Base-by-base conservation (phyloP, 148 eudicot species). In the Fagopyrum homotropicum region DNA sequence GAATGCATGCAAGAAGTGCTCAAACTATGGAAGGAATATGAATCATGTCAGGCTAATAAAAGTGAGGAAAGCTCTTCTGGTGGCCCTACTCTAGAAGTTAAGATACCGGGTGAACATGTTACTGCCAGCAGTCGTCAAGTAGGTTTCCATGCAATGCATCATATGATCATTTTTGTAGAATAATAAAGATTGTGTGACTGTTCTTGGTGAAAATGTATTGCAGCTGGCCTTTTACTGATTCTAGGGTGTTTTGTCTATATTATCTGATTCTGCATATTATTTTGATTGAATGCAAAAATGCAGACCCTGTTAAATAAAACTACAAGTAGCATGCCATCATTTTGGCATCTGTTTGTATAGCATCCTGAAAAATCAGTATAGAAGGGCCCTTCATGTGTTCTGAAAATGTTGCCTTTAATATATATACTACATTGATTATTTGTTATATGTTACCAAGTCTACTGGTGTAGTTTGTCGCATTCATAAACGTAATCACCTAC, bases 71-170 rank as follows among this genome's bases (percentile, higher is more conserved):
- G 81, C 84, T 78, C 85, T 76, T 82, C 75, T 71, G 83, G 77
- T 80, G 88, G 91, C 56, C 99, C 98, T 72, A 90, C 94, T 74
- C 79, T 95, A 48, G 98, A 92, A 82, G 87, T 95, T 60, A 79
- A 89, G 72, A 90, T 95, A 77, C 97, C 94, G 26, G 99, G 97
- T 50, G 97, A 95, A 81, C 92, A 90, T 88, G 91, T 95, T 76
- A 90, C 94, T 76, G 96, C 97, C 61, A 90, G 96, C 57, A 95
- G 92, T 81, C 99, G 97, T 73, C 99, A 95, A 83, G 99, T 90
- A 86, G 81, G 88, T 75, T 75, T 40, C 9, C 71, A 66, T 40
- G 17, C 47, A 12, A 66, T 66, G 71, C 71, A 64, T 64, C 69
- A 64, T 64, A 16, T 66, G 45, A 66, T 66, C 47, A 5, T 7